Conservation (phyloP, 2,329 filamentous ascomycete genomes). For the Ascochyta lentis region DNA sequence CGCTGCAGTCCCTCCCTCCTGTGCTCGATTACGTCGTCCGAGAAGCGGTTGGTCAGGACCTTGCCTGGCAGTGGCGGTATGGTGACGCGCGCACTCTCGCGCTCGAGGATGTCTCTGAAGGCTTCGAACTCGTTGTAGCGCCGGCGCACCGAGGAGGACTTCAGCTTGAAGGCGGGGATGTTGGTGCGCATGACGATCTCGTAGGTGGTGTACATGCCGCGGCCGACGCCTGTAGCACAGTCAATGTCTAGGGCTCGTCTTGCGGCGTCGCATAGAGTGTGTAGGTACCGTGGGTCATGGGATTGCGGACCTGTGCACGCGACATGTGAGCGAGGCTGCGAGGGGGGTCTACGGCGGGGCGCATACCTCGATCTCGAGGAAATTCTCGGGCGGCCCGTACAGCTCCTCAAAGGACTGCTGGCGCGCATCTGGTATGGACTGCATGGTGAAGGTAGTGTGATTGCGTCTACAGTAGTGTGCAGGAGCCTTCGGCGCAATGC, state of each 20-base stretch:
- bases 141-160: constrained; percentile 80
- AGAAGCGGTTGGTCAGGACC: constrained; percentile 97
- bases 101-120: constrained; percentile 97
- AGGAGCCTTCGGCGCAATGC: constrained; percentile 12
- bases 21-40: constrained; percentile 97
- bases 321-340: constrained; percentile 33
- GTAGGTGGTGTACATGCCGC: constrained; percentile 98
- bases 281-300: constrained; percentile 50
- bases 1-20: constrained; percentile 88
- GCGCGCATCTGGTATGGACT: constrained; percentile 71
- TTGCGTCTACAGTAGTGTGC: not conserved
- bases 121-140: constrained; percentile 99
- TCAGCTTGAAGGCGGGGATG: constrained; percentile 98
- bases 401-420: constrained; percentile 98
- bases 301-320: constrained; percentile 78
- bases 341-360: constrained; percentile 13
- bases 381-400: constrained; percentile 98
- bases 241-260: not conserved
- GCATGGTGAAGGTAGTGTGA: constrained; percentile 53
- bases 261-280: not conserved
- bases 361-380: constrained; percentile 91
- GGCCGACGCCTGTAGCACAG: constrained; percentile 77
- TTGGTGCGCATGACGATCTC: constrained; percentile 98
- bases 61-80: constrained; percentile 96
- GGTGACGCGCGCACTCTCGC: constrained; percentile 90